phyloP scores from a whole-genome alignment of 805 yeast species.

The Zygosaccharomyces bailii region DNA sequence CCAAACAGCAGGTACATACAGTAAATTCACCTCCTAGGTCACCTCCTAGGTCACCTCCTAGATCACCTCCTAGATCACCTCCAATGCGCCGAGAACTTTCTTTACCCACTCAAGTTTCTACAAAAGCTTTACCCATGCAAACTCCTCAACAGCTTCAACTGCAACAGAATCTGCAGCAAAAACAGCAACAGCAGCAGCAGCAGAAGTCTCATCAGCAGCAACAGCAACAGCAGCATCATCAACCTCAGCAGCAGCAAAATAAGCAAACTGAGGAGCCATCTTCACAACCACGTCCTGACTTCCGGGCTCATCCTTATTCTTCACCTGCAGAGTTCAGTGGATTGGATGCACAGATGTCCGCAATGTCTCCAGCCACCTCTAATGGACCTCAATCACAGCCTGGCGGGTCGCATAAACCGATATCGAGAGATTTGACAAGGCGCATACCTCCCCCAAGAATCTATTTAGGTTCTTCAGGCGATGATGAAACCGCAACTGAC shows the following conservation, averaged over 20 bases:
- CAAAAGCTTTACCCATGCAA: not conserved
- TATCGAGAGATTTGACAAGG: slow-evolving; percentile 13
- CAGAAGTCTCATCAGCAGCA: not conserved
- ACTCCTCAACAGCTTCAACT: not conserved
- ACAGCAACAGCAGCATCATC: not conserved
- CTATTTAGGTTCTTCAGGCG: slow-evolving; percentile 11
- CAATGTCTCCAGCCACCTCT: not conserved
- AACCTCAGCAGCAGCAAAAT: not conserved
- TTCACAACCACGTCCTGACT: not conserved
- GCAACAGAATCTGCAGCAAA: not conserved
- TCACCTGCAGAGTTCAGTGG: slow-evolving; percentile 2
- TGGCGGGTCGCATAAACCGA: not conserved
- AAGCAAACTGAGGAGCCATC: not conserved
- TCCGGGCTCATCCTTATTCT: not conserved
- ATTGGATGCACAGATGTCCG: not conserved
- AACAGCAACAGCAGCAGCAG: slow-evolving; percentile 1
- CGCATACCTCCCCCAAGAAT: slow-evolving; percentile 20
- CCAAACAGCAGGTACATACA: not conserved
- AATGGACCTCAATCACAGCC: too few relatives aligned
- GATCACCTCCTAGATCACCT: slow-evolving; percentile 2
- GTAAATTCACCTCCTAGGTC: slow-evolving; percentile 1
- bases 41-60: too few relatives aligned
- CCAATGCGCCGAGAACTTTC: not conserved
- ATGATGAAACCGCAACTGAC: slow-evolving; percentile 5
- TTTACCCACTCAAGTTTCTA: not conserved